A percentile compares a stretch with the other conserved stretches of the same genome.
phyloP scores from a whole-genome alignment of 2,329 filamentous ascomycete species.

The Camillea tinctor region DNA sequence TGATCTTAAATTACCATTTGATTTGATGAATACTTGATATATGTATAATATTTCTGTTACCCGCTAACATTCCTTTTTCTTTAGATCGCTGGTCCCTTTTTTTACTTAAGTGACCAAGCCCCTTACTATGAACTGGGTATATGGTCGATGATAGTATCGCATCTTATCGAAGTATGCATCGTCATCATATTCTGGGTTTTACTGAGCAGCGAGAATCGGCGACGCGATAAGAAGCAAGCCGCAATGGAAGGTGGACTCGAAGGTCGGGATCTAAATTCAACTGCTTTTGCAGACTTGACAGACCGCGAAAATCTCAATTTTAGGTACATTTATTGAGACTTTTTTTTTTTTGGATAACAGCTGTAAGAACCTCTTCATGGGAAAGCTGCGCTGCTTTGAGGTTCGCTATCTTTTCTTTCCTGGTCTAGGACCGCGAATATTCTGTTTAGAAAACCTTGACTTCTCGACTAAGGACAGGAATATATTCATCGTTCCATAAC shows the following conservation, averaged over 20 bases:
- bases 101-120: conserved; percentile 49
- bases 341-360: no score
- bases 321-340: conserved; percentile 34
- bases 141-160: conserved; percentile 56
- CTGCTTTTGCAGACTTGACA: conserved; percentile 52
- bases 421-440: no score
- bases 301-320: conserved; percentile 51
- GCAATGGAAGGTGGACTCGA: conserved; percentile 36
- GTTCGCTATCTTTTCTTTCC: no score
- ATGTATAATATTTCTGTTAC: background rate
- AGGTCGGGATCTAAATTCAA: conserved; percentile 45
- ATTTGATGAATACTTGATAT: conserved; percentile 3
- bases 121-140: conserved; percentile 51
- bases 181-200: conserved; percentile 45
- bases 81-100: conserved; percentile 51
- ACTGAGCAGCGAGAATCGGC: conserved; percentile 48
- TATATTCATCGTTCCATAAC: no score
- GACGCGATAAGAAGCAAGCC: conserved; percentile 45
- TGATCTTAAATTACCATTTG: background rate
- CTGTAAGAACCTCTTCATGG: no score
- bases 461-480: no score
- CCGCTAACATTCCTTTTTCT: conserved; percentile 6
- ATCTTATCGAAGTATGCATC: conserved; percentile 49
- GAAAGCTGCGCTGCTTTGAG: no score
- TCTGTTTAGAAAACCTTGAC: no score